Evolutionary conservation across 2,329 filamentous ascomycete species (phyloP).

Genomic region (Beauveria asiatica): DNA sequence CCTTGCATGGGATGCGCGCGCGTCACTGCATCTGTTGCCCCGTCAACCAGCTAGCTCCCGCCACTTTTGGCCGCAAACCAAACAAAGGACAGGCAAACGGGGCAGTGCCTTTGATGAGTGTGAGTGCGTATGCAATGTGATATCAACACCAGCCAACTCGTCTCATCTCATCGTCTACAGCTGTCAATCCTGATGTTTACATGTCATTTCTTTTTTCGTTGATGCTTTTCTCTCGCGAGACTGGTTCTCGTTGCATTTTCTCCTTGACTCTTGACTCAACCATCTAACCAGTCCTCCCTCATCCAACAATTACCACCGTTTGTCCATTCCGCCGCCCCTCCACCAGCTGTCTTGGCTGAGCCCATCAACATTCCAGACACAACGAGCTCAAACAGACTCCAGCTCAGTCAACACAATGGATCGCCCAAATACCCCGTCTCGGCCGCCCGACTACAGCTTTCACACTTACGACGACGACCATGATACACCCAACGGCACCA

Average conservation of each 20-base stretch:
- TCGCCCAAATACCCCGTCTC: slow-evolving; percentile 39
- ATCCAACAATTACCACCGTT: not conserved
- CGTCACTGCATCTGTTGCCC: not conserved
- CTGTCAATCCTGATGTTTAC: not conserved
- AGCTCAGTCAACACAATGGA: slow-evolving; percentile 32
- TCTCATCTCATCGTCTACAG: not conserved
- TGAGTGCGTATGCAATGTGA: not conserved
- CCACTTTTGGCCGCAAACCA: not conserved
- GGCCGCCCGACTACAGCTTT: slow-evolving; percentile 50
- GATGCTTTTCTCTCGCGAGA: not conserved
- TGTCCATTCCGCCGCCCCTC: slow-evolving; percentile 6
- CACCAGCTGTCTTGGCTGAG: slow-evolving; percentile 8
- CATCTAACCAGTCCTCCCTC: not conserved
- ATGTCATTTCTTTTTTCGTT: not conserved
- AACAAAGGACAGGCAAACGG: slow-evolving; percentile 4
- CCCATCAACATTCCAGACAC: slow-evolving; percentile 21
- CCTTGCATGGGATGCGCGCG: not conserved
- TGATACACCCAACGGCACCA: slow-evolving; percentile 37
- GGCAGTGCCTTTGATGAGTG: not conserved
- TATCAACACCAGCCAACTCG: not conserved
- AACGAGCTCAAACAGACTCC: slow-evolving; percentile 6
- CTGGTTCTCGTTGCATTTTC: slow-evolving; percentile 1
- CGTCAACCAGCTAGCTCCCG: slow-evolving; percentile 1
- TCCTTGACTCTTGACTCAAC: not conserved
- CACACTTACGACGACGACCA: slow-evolving; percentile 49